Evolutionary conservation across 1,284 basidiomycete species (phyloP).

Genomic region (Chalciporus sp.): DNA sequence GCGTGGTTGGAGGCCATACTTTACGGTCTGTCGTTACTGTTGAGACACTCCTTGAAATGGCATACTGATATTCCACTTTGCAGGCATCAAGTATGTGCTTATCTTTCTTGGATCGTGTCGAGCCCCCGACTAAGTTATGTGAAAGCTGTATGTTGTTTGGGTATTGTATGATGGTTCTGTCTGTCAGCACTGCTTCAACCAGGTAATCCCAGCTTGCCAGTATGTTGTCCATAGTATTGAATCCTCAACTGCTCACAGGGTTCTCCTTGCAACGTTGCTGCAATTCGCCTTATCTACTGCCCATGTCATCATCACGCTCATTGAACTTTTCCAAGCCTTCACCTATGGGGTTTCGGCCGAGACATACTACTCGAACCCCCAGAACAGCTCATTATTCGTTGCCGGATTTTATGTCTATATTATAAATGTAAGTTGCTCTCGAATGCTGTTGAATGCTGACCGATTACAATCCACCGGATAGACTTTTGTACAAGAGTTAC

Average conservation of each 20-base stretch:
- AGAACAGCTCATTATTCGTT: conserved; percentile 8
- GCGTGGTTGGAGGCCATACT: conserved; percentile 21
- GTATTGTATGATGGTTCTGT: conserved; percentile 19
- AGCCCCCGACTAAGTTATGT: background rate
- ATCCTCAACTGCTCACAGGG: background rate
- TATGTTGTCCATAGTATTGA: background rate
- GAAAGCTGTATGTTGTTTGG: conserved; percentile 22
- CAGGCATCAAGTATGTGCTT: conserved; percentile 20
- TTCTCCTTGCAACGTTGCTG: conserved; percentile 16
- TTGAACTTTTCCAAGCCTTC: conserved; percentile 21
- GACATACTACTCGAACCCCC: conserved; percentile 14
- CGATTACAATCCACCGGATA: background rate
- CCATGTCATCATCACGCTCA: conserved; percentile 16
- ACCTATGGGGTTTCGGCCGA: conserved; percentile 3
- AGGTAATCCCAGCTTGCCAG: conserved; percentile 7
- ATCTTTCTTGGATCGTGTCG: background rate
- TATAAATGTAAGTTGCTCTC: conserved; percentile 15
- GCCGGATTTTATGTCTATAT: conserved; percentile 22
- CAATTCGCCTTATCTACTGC: conserved; percentile 21
- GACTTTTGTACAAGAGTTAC: conserved; percentile 23
- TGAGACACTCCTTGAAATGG: background rate
- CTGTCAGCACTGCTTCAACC: background rate
- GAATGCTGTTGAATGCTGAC: background rate
- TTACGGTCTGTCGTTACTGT: conserved; percentile 12
- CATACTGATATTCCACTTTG: background rate